phyloP scores from a whole-genome alignment of 352 stramenopile species.

The Globisporangium barbulae region DNA sequence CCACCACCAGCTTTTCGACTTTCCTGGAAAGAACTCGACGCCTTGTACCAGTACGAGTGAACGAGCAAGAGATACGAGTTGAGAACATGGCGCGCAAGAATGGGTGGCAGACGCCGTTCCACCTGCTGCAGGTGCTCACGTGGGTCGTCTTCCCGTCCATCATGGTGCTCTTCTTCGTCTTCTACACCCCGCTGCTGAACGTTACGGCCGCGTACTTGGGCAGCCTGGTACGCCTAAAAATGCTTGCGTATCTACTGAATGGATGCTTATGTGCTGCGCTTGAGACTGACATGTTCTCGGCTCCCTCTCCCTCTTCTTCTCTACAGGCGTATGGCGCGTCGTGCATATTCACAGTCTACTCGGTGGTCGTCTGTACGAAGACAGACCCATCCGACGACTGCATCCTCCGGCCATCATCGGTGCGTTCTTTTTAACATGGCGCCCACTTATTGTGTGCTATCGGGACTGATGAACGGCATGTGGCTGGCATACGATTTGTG shows the following conservation, averaged over 20 bases:
- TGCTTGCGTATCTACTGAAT: not conserved
- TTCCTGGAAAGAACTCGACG: slow-evolving; percentile 1
- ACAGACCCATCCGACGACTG: slow-evolving; percentile 79
- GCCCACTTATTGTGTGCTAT: not conserved
- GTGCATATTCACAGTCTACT: slow-evolving; percentile 50
- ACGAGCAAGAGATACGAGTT: not conserved
- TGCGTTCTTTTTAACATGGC: slow-evolving; percentile 19
- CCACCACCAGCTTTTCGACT: not conserved
- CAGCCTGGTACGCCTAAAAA: slow-evolving; percentile 32
- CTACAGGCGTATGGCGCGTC: slow-evolving; percentile 39
- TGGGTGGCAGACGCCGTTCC: slow-evolving; percentile 78
- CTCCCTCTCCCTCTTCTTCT: not conserved
- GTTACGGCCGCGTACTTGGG: slow-evolving; percentile 39
- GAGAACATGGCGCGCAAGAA: slow-evolving; percentile 60
- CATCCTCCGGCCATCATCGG: slow-evolving; percentile 57
- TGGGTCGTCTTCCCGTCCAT: slow-evolving; percentile 81
- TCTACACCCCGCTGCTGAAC: slow-evolving; percentile 72
- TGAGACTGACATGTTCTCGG: not conserved
- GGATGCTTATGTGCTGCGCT: not conserved
- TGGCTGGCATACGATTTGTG: not conserved
- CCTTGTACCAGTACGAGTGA: not conserved
- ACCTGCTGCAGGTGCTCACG: slow-evolving; percentile 76
- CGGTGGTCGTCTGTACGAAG: slow-evolving; percentile 57
- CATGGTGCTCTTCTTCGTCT: slow-evolving; percentile 80
- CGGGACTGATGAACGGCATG: not conserved